Evolutionary conservation across 164 flowering plant species (phyloP), one percentile per base, ranked within the genome.

Genomic region (Nelumbo lutea): DNA sequence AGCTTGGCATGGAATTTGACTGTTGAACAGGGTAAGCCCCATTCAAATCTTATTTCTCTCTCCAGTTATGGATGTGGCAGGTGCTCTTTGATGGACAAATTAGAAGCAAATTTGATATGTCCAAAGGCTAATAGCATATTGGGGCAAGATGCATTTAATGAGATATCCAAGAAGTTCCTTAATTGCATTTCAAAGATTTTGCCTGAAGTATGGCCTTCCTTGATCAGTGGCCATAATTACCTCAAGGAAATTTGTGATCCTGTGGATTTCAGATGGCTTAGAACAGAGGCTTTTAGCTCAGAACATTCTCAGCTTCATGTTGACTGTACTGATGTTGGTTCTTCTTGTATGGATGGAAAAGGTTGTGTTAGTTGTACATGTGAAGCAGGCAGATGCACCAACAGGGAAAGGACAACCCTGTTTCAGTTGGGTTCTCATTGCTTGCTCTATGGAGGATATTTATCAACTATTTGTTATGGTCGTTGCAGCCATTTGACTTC

Each of bases 391-490:
- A 64, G 42, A 43, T 66, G 55, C 69, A 60, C 9, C 4, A 52
- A 51, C 15, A 63, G 75, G 61, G 70, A 53, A 14, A 74, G 73
- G 59, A 42, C 5, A 43, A 44, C 38, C 66, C 2, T 88, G 15
- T 68, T 71, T 70, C 73, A 74, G 68, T 78, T 88, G 41, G 83
- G 83, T 46, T 56, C 72, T 9, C 91, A 88, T 72, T 85, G 89
- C 75, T 76, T 83, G 64, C 56, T 75, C 6, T 85, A 81, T 78
- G 93, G 91, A 66, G 82, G 76, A 6, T 72, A 72, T 67, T 69
- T 90, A 62, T 80, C 81, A 0, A 75, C 66, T 66, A 79, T 84
- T 45, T 88, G 90, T 66, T 84, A 82, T 61, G 82, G 85, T 51
- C 55, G 45, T 11, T 47, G 46, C 59, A 63, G 73, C 45, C 69